These are phyloP conservation scores for Leccinellum rugosiceps DNA, from an alignment of 768 basidiomycete genomes.

Conservation along the genomic window DNA sequence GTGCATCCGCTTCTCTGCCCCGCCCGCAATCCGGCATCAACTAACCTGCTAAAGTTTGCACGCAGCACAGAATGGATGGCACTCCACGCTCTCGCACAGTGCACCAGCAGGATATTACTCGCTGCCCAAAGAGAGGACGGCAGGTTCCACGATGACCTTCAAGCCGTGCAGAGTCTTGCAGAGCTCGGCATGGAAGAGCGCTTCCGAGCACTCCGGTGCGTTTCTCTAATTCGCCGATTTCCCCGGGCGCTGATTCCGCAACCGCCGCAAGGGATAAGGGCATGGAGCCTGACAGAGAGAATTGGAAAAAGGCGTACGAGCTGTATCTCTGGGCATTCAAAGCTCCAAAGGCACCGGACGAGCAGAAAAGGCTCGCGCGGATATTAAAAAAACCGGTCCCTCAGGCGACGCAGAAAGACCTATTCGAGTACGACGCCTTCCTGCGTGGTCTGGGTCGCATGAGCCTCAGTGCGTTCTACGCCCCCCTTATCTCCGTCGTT, in stretches of 20 bases:
- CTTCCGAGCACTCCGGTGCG: constrained; percentile 33
- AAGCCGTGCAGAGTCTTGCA: constrained; percentile 59
- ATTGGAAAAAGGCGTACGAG: constrained; percentile 65
- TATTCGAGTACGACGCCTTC: constrained; percentile 79
- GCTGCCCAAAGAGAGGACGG: constrained; percentile 46
- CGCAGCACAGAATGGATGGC: constrained; percentile 63
- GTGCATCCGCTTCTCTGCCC: constrained; percentile 73
- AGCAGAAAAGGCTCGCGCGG: constrained; percentile 56
- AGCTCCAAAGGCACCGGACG: constrained; percentile 45
- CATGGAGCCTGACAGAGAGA: constrained; percentile 55
- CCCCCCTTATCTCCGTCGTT: neutral
- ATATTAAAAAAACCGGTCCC: constrained; percentile 50
- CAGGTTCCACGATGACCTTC: constrained; percentile 43
- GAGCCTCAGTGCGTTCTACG: constrained; percentile 49
- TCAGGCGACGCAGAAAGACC: constrained; percentile 46
- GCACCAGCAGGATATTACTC: constrained; percentile 60
- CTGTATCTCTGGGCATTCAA: constrained; percentile 62
- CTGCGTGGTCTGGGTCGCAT: constrained; percentile 70
- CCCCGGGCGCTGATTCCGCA: neutral
- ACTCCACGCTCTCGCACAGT: constrained; percentile 67
- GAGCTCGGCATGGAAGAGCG: constrained; percentile 75
- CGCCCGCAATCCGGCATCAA: constrained; percentile 66
- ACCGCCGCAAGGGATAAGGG: constrained; percentile 28
- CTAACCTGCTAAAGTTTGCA: constrained; percentile 58
- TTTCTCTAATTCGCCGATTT: neutral